Evolutionary conservation across 139 green algal genomes (phyloP).

Genomic region (Parachlorella kessleri): DNA sequence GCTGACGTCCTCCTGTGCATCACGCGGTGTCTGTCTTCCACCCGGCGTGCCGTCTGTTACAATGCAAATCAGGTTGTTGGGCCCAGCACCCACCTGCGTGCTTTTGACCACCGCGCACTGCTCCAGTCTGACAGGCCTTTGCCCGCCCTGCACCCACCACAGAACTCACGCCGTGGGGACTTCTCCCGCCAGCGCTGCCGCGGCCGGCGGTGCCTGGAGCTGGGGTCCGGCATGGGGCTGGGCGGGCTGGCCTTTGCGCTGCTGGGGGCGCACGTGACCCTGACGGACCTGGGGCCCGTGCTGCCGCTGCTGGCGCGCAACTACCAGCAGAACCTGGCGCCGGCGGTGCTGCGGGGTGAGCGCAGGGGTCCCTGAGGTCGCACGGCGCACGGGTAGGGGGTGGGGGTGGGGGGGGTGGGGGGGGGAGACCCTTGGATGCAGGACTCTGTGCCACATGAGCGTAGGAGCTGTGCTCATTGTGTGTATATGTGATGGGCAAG

Average conservation of each 20-base stretch:
- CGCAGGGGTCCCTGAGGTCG: neutral
- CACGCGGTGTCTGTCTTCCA: too few species aligned
- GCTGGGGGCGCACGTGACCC: conserved; percentile 65
- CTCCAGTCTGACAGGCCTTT: too few species aligned
- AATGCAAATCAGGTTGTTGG: too few species aligned
- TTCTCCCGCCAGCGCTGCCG: conserved; percentile 62
- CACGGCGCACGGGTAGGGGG: neutral
- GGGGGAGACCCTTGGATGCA: too few species aligned
- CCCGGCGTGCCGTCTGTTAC: too few species aligned
- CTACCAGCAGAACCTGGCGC: conserved; percentile 74
- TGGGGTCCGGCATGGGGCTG: conserved; percentile 89
- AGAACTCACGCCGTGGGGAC: conserved; percentile 80
- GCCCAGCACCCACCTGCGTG: too few species aligned
- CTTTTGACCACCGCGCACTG: too few species aligned
- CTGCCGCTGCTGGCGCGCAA: conserved; percentile 78
- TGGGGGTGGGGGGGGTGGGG: neutral
- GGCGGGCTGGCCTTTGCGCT: conserved; percentile 56
- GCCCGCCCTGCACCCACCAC: conserved; percentile 6
- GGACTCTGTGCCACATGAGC: too few species aligned
- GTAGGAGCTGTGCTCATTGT: too few species aligned
- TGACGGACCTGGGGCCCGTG: conserved; percentile 75
- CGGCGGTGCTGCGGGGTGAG: conserved; percentile 41
- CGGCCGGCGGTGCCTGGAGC: conserved; percentile 78
- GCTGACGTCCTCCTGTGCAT: too few species aligned
- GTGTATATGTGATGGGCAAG: too few species aligned